These are phyloP conservation scores for Ecytonucleospora hepatopenaei DNA, from an alignment of 371 early-diverging fungal species.

Conservation along the genomic window DNA sequence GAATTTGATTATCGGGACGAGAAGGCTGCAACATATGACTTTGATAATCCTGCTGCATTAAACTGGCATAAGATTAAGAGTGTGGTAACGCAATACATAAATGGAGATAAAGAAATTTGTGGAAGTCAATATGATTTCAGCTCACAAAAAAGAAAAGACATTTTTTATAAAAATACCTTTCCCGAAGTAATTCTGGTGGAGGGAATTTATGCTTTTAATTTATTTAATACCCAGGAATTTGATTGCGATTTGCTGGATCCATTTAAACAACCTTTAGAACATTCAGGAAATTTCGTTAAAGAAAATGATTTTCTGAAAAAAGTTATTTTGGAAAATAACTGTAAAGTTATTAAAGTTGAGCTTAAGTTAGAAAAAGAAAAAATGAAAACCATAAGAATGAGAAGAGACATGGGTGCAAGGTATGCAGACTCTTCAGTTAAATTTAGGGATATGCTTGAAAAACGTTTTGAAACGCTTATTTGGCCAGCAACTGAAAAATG, in stretches of 20 bases:
- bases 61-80: slow-evolving; percentile 30
- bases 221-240: slow-evolving; percentile 32
- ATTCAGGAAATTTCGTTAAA: neutral
- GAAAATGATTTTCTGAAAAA: too few species aligned
- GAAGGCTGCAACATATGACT: slow-evolving; percentile 24
- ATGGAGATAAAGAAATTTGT: slow-evolving; percentile 5
- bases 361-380: slow-evolving; percentile 1
- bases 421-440: neutral
- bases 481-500: slow-evolving; percentile 17
- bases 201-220: slow-evolving; percentile 41
- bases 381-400: neutral
- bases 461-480: neutral
- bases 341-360: neutral
- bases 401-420: neutral
- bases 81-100: slow-evolving; percentile 9
- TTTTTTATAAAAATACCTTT: slow-evolving; percentile 2
- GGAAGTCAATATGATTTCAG: slow-evolving; percentile 11
- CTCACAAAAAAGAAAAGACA: neutral
- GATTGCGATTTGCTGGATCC: slow-evolving; percentile 8
- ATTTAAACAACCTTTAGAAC: neutral
- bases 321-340: too few species aligned
- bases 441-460: neutral
- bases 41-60: slow-evolving; percentile 44
- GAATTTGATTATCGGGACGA: neutral
- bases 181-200: slow-evolving; percentile 40